Percentiles rank a stretch among this genome's conserved stretches.
phyloP scores from a whole-genome alignment of 306 rosid species.

The Quercus cerris region DNA sequence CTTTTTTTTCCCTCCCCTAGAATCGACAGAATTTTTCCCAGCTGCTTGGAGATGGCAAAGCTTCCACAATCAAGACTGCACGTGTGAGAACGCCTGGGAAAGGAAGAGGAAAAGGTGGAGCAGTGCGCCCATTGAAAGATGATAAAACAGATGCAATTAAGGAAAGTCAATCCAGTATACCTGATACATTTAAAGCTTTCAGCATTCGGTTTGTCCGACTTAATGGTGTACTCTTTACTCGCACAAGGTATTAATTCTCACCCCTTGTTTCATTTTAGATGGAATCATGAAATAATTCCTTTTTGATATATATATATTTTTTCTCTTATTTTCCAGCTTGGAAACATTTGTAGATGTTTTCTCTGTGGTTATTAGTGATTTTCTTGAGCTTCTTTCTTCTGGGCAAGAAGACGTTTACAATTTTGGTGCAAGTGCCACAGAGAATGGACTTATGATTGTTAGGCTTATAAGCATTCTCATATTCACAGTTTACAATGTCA shows the following conservation, averaged over 20 bases:
- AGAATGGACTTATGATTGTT: slow-evolving; percentile 64
- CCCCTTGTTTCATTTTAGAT: slow-evolving; percentile 4
- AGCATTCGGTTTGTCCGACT: slow-evolving; percentile 76
- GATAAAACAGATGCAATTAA: slow-evolving; percentile 34
- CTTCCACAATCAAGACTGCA: slow-evolving; percentile 48
- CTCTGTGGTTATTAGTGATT: slow-evolving; percentile 50
- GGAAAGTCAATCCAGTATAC: slow-evolving; percentile 40
- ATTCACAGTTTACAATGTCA: slow-evolving; percentile 71
- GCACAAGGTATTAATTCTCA: slow-evolving; percentile 58
- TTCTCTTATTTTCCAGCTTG: slow-evolving; percentile 44
- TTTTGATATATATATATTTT: not conserved
- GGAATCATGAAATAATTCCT: not conserved
- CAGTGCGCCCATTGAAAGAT: slow-evolving; percentile 40
- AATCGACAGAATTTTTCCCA: slow-evolving; percentile 80
- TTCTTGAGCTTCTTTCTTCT: slow-evolving; percentile 55
- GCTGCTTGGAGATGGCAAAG: slow-evolving; percentile 55
- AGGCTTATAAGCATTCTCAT: slow-evolving; percentile 66
- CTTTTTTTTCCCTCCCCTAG: slow-evolving; percentile 29
- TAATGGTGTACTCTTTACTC: slow-evolving; percentile 86
- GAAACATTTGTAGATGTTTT: slow-evolving; percentile 84
- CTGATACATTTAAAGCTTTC: slow-evolving; percentile 53
- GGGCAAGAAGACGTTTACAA: slow-evolving; percentile 65
- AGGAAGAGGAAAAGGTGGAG: slow-evolving; percentile 63
- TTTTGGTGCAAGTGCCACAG: slow-evolving; percentile 61
- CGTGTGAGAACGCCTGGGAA: slow-evolving; percentile 42